Percentiles rank a stretch among this genome's conserved stretches.
Conservation (phyloP, 202 grass and related monocot species). For the Hordeum pubiflorum region DNA sequence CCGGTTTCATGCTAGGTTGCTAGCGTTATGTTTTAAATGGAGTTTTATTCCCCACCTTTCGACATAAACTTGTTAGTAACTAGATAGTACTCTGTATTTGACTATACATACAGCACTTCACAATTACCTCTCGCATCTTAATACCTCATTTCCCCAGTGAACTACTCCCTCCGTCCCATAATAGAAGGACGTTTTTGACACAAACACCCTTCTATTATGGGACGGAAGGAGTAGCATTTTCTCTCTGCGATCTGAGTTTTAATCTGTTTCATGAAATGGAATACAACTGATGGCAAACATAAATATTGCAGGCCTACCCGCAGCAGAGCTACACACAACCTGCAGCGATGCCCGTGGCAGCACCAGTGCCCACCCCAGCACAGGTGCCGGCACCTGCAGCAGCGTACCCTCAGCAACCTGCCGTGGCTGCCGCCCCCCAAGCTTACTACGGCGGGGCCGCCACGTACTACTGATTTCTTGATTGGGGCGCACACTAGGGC, state of each 20-base stretch:
- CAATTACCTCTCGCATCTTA: background rate
- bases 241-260: background rate
- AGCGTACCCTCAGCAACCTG: constrained; percentile 49
- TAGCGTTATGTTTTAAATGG: background rate
- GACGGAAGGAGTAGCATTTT: background rate
- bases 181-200: too few species aligned
- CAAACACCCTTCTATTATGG: too few species aligned
- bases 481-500: too few species aligned
- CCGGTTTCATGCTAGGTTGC: background rate
- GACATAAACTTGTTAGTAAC: background rate
- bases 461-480: constrained; percentile 50
- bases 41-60: background rate
- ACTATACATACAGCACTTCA: background rate
- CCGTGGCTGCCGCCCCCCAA: constrained; percentile 38
- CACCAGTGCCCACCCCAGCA: constrained; percentile 20
- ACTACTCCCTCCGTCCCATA: too few species aligned
- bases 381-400: constrained; percentile 15
- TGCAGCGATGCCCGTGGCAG: constrained; percentile 18
- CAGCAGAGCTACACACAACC: constrained; percentile 59
- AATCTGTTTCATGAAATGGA: too few species aligned
- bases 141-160: background rate
- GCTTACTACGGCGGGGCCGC: constrained; percentile 37
- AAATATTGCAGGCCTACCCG: constrained; percentile 39
- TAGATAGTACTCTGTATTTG: too few species aligned
- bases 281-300: background rate